Conservation (phyloP, 805 yeast genomes). For the Scheffersomyces amazonensis region DNA sequence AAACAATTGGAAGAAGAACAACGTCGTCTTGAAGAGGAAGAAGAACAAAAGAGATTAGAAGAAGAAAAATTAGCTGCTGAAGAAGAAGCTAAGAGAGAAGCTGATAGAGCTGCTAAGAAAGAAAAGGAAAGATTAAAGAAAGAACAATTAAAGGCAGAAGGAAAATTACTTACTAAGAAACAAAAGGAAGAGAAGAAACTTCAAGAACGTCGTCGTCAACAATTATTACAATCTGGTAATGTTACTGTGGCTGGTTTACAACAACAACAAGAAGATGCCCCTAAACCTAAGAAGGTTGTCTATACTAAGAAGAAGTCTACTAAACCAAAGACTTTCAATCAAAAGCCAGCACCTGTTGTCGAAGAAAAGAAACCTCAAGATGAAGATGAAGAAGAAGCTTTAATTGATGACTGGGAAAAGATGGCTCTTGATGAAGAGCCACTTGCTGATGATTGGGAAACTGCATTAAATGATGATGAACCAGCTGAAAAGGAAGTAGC, state of each 20-base stretch:
- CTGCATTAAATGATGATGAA: slow-evolving; percentile 37
- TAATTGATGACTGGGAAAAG: slow-evolving; percentile 86
- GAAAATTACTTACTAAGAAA: slow-evolving; percentile 88
- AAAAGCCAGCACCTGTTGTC: slow-evolving; percentile 20
- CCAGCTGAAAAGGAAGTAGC: slow-evolving; percentile 27
- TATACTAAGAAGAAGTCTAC: slow-evolving; percentile 70
- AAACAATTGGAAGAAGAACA: slow-evolving; percentile 87
- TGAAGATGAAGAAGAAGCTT: slow-evolving; percentile 45
- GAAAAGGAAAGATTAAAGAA: slow-evolving; percentile 84
- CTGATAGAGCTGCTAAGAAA: slow-evolving; percentile 61
- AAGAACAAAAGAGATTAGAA: slow-evolving; percentile 45
- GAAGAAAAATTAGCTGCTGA: slow-evolving; percentile 50
- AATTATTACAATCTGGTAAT: slow-evolving; percentile 70
- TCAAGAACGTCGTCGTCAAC: slow-evolving; percentile 86
- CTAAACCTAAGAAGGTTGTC: slow-evolving; percentile 64
- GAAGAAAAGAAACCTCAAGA: slow-evolving; percentile 18
- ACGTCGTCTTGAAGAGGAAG: slow-evolving; percentile 68
- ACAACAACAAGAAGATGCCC: slow-evolving; percentile 16
- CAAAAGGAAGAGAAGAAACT: slow-evolving; percentile 90
- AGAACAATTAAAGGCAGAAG: slow-evolving; percentile 94
- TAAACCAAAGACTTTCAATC: slow-evolving; percentile 36
- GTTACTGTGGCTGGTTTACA: slow-evolving; percentile 72
- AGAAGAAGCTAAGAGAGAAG: slow-evolving; percentile 67
- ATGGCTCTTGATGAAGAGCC: slow-evolving; percentile 61
- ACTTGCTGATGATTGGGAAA: slow-evolving; percentile 52